A percentile compares a stretch with the other conserved stretches of the same genome.
These are phyloP conservation scores for Botryotinia calthae DNA, from an alignment of 2,329 filamentous ascomycete species.

Conservation along the genomic window DNA sequence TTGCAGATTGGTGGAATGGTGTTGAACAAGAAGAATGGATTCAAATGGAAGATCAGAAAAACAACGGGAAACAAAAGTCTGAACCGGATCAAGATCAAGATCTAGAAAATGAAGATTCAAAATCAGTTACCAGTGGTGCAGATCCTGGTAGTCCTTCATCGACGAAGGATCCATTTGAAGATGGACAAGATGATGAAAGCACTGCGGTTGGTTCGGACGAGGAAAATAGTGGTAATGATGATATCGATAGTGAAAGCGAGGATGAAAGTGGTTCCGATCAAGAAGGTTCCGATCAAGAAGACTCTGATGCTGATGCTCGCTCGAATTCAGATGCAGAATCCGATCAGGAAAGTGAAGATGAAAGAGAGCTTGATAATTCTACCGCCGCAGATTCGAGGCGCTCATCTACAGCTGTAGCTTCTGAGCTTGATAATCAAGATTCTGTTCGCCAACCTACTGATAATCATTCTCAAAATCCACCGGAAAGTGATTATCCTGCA, in stretches of 20 bases:
- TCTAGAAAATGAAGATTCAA: not conserved
- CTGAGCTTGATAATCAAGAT: slow-evolving; percentile 2
- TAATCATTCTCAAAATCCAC: not conserved
- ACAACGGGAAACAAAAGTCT: not conserved
- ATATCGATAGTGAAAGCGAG: not conserved
- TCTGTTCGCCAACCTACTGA: not conserved
- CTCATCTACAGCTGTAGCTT: slow-evolving; percentile 1
- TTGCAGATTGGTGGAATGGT: not conserved
- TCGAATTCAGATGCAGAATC: not conserved
- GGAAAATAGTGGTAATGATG: not conserved
- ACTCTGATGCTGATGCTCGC: not conserved
- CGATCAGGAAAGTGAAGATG: not conserved
- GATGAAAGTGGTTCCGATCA: not conserved
- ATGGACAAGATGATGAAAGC: slow-evolving; percentile 3
- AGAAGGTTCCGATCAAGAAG: not conserved
- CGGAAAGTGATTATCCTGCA: not conserved
- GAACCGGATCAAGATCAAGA: not conserved
- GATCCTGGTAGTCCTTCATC: not conserved
- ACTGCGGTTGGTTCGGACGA: not conserved
- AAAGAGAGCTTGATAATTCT: not conserved
- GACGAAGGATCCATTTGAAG: not conserved
- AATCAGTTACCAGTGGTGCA: not conserved
- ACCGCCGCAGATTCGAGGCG: not conserved
- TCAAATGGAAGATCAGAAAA: slow-evolving; percentile 3
- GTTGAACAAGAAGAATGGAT: slow-evolving; percentile 13